These are phyloP conservation scores for Polychaeton citri DNA, from an alignment of 2,329 filamentous ascomycete genomes.

Conservation along the genomic window DNA sequence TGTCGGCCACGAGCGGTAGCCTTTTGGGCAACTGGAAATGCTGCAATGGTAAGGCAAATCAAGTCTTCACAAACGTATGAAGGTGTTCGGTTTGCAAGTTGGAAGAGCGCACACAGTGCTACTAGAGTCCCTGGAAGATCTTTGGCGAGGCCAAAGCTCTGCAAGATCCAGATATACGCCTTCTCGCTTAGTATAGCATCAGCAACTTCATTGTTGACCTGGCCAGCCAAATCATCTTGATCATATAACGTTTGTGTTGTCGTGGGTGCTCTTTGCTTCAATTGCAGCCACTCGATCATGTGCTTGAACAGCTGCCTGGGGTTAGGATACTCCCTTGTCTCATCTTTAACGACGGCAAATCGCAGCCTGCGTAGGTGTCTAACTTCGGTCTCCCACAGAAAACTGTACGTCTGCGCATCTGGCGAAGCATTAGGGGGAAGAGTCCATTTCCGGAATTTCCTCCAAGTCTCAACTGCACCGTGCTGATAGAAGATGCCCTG, in stretches of 20 bases:
- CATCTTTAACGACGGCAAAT: neutral
- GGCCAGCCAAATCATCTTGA: neutral
- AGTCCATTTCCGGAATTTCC: constrained; percentile 2
- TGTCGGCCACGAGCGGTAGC: neutral
- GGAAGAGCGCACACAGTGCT: neutral
- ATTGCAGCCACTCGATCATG: neutral
- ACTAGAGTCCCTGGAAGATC: neutral
- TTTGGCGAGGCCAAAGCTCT: neutral
- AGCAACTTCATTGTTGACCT: neutral
- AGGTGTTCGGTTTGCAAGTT: neutral
- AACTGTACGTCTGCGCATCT: constrained; percentile 6
- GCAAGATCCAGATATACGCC: neutral
- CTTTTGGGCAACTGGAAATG: neutral
- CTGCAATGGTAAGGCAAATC: neutral
- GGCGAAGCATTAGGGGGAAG: constrained; percentile 2
- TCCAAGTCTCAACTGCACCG: constrained; percentile 2
- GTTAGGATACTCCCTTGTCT: neutral
- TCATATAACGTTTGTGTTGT: too few species aligned
- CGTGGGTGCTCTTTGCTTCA: neutral
- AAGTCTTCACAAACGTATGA: neutral
- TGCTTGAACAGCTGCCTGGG: neutral
- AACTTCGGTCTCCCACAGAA: constrained; percentile 5
- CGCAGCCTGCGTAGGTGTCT: neutral
- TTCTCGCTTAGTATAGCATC: neutral
- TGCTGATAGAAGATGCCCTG: constrained; percentile 21